A percentile compares a stretch with the other conserved stretches of the same genome.
Conservation (phyloP, 306 rosid species). For the Corylus heterophylla region DNA sequence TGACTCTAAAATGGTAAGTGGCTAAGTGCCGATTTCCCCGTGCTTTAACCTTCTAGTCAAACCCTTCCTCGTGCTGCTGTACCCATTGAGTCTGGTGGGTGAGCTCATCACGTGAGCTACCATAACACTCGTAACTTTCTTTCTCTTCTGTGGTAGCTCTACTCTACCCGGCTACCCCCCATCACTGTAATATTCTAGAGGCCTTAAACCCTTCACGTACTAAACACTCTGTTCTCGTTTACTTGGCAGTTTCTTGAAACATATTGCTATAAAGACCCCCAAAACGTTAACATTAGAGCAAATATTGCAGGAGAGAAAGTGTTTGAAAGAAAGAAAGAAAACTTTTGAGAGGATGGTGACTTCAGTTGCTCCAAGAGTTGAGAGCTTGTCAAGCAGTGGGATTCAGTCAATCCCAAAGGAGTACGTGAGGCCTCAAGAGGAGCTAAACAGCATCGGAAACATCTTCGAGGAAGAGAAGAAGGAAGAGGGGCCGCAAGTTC, state of each 20-base stretch:
- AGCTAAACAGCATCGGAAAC: slow-evolving; percentile 55
- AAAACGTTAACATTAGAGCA: not conserved
- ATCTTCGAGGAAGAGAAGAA: slow-evolving; percentile 68
- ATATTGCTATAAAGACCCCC: not conserved
- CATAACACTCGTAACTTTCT: not conserved
- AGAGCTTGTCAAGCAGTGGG: slow-evolving; percentile 66
- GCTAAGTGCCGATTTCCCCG: not conserved
- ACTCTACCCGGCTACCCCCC: not conserved
- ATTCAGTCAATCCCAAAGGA: slow-evolving; percentile 61
- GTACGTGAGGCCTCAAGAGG: slow-evolving; percentile 74
- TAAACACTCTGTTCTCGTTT: too few relatives aligned
- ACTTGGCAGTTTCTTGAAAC: not conserved
- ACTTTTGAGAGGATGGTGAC: slow-evolving; percentile 32
- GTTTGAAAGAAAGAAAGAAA: not conserved
- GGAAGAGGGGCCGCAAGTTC: slow-evolving; percentile 60
- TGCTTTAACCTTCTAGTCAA: not conserved
- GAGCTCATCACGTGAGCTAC: not conserved
- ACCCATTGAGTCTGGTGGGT: not conserved
- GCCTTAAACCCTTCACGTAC: not conserved
- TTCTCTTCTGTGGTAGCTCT: not conserved
- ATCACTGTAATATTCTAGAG: too few relatives aligned
- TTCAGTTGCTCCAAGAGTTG: slow-evolving; percentile 52
- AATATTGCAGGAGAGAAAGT: not conserved
- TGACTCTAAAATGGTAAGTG: not conserved
- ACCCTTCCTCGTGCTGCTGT: not conserved